A percentile compares a stretch with the other conserved stretches of the same genome.
phyloP scores from a whole-genome alignment of 345 rosid genomes.

The Citrus maxima region DNA sequence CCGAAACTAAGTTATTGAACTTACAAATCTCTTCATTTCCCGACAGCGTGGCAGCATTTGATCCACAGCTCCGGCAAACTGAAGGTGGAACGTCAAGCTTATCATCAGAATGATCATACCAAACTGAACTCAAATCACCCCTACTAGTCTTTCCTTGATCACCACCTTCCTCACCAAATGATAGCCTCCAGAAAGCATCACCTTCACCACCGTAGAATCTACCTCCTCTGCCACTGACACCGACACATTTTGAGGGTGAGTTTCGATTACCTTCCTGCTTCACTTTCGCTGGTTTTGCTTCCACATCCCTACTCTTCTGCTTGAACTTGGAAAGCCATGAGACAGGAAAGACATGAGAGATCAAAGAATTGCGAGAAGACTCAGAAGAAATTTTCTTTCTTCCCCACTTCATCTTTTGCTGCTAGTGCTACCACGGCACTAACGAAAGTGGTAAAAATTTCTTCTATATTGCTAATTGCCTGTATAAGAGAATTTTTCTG shows the following conservation, averaged over 20 bases:
- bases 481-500: constrained; percentile 1
- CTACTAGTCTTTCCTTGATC: constrained; percentile 23
- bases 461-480: neutral
- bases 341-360: constrained; percentile 44
- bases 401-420: constrained; percentile 61
- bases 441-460: constrained; percentile 2
- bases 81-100: constrained; percentile 23
- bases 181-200: constrained; percentile 56
- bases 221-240: constrained; percentile 26
- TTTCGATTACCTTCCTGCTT: constrained; percentile 30
- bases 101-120: constrained; percentile 28
- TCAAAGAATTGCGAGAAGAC: constrained; percentile 35
- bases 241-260: constrained; percentile 26
- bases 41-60: constrained; percentile 20
- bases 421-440: neutral
- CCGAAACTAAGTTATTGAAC: constrained; percentile 43
- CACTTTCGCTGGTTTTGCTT: constrained; percentile 32
- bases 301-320: constrained; percentile 41
- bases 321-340: constrained; percentile 70
- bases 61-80: constrained; percentile 29
- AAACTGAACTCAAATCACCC: constrained; percentile 14
- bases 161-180: constrained; percentile 40
- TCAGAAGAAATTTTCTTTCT: constrained; percentile 38
- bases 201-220: constrained; percentile 42
- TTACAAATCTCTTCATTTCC: constrained; percentile 31